Evolutionary conservation across 1,284 basidiomycete species (phyloP).

Genomic region (Leccinum pseudoinsigne): DNA sequence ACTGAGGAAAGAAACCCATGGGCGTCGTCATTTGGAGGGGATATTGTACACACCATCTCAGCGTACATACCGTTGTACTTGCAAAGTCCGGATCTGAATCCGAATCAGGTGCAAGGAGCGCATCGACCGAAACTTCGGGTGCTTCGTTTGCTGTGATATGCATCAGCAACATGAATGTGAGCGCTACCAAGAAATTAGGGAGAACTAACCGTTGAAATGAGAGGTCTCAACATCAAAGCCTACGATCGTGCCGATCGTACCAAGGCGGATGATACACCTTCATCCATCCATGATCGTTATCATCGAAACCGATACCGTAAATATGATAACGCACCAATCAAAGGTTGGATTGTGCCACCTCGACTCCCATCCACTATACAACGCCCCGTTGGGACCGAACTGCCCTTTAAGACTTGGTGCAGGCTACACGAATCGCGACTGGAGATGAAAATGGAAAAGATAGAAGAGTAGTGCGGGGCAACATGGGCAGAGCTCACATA

Average conservation of each 20-base stretch:
- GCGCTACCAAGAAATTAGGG: neutral
- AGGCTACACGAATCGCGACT: constrained; percentile 46
- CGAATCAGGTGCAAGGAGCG: constrained; percentile 49
- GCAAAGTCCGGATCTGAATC: constrained; percentile 42
- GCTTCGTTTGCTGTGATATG: constrained; percentile 80
- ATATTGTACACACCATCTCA: neutral
- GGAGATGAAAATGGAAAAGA: neutral
- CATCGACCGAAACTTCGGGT: constrained; percentile 76
- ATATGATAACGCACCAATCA: constrained; percentile 72
- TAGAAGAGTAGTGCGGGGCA: neutral
- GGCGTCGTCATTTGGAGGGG: neutral
- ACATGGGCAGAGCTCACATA: constrained; percentile 36
- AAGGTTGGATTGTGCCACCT: constrained; percentile 85
- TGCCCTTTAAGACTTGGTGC: constrained; percentile 86
- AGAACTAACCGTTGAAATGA: constrained; percentile 81
- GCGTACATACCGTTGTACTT: constrained; percentile 51
- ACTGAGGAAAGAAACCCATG: constrained; percentile 46
- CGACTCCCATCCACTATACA: constrained; percentile 96
- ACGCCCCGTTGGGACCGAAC: constrained; percentile 93
- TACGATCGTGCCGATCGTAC: constrained; percentile 73
- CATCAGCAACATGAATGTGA: neutral
- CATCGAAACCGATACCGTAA: neutral
- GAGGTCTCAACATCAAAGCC: constrained; percentile 96
- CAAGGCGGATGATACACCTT: constrained; percentile 91
- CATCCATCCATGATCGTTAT: neutral